A percentile compares a stretch with the other conserved stretches of the same genome.
phyloP scores from a whole-genome alignment of 441 rosid genomes.

The Eutrema salsugineum region DNA sequence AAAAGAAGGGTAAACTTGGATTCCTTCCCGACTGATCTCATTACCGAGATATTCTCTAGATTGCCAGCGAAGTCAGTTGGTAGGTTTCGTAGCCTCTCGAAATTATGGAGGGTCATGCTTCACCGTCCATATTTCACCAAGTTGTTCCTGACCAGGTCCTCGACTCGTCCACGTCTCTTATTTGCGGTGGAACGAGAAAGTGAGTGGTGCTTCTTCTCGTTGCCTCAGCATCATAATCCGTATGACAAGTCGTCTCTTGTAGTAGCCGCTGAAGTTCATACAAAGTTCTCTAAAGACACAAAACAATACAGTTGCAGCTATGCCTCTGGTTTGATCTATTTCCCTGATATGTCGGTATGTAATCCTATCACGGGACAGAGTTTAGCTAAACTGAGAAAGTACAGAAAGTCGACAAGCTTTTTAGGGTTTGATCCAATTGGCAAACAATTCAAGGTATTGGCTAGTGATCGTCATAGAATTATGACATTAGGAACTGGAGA shows the following conservation, averaged over 20 bases:
- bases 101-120: no score
- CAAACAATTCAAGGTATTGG: not conserved
- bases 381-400: not conserved
- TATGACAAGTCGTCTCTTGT: not conserved
- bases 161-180: not conserved
- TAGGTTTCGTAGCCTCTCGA: no score
- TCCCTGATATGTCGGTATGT: not conserved
- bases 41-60: no score
- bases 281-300: not conserved
- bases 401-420: not conserved
- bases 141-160: not conserved
- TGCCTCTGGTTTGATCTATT: not conserved
- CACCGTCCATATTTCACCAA: not conserved
- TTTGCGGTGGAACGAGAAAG: not conserved
- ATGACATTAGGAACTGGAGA: not conserved
- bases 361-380: not conserved
- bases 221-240: not conserved
- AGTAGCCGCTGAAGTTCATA: not conserved
- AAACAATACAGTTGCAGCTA: not conserved
- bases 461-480: not conserved
- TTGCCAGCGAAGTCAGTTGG: no score
- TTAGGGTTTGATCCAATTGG: slow-evolving; percentile 4
- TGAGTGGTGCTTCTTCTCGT: not conserved
- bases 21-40: no score
- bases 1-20: no score